A percentile compares a stretch with the other conserved stretches of the same genome.
Evolutionary conservation across 176 grass and related monocot species (phyloP).

Genomic region (Bolboschoenus planiculmis): DNA sequence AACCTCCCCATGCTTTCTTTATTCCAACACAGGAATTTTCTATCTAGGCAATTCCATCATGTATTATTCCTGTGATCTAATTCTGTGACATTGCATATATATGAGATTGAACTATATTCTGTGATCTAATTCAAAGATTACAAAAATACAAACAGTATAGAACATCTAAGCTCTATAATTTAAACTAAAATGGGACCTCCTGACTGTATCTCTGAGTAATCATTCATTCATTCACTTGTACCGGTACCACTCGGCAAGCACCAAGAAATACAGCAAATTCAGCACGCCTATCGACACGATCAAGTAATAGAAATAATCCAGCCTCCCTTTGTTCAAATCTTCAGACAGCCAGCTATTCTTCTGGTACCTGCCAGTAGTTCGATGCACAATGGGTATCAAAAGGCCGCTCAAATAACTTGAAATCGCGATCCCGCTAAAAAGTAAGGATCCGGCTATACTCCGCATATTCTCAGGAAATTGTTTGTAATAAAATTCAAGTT

Average conservation of each 20-base stretch:
- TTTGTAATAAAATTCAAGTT: conserved; percentile 78
- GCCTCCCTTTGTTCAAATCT: conserved; percentile 49
- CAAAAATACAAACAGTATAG: background rate
- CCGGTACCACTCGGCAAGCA: conserved; percentile 52
- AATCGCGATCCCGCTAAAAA: conserved; percentile 46
- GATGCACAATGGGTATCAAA: conserved; percentile 32
- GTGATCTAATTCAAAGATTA: background rate
- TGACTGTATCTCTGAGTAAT: background rate
- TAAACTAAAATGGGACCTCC: background rate
- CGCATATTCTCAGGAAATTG: conserved; percentile 80
- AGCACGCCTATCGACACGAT: conserved; percentile 29
- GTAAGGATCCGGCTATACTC: conserved; percentile 54
- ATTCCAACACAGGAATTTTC: background rate
- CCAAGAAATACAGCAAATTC: conserved; percentile 48
- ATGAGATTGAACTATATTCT: background rate
- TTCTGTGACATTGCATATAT: background rate
- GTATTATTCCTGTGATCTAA: too few species aligned
- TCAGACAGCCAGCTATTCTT: conserved; percentile 40
- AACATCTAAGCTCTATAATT: background rate
- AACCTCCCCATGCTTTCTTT: too few species aligned
- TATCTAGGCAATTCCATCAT: background rate
- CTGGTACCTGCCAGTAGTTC: background rate
- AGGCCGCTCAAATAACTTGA: conserved; percentile 52
- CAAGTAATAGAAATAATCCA: conserved; percentile 52
- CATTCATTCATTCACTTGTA: conserved; percentile 39